Percentiles rank a stretch among this genome's conserved stretches.
phyloP scores from a whole-genome alignment of 2,329 filamentous ascomycete genomes.

The Ophiosphaerella herpotricha region DNA sequence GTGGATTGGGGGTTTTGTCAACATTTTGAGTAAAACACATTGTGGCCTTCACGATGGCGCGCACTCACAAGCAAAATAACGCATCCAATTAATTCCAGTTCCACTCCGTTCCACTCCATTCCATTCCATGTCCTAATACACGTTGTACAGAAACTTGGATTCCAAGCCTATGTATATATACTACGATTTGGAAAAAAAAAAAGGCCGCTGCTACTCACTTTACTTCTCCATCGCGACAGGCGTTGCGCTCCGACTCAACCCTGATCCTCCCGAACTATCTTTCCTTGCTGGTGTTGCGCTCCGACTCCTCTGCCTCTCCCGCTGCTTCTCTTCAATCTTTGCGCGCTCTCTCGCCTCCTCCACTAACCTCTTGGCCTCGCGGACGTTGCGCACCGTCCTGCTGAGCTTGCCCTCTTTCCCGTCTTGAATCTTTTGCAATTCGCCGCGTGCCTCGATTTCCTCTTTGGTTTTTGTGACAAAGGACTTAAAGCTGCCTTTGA shows the following conservation, averaged over 20 bases:
- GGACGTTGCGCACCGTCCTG: slow-evolving; percentile 37
- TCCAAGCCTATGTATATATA: too few species aligned
- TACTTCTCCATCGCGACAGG: slow-evolving; percentile 15
- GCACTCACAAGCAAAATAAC: too few species aligned
- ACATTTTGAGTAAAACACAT: too few species aligned
- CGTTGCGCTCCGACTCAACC: slow-evolving; percentile 26
- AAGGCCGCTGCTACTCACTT: not conserved
- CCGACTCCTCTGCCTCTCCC: slow-evolving; percentile 28
- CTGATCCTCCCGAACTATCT: slow-evolving; percentile 23
- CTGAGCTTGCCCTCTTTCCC: slow-evolving; percentile 40
- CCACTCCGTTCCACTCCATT: too few species aligned
- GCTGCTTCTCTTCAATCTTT: slow-evolving; percentile 35
- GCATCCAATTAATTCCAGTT: too few species aligned
- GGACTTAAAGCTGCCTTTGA: slow-evolving; percentile 42
- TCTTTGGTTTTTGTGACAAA: slow-evolving; percentile 44
- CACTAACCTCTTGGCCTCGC: slow-evolving; percentile 39
- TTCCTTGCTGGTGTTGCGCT: slow-evolving; percentile 32
- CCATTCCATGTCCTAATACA: not conserved
- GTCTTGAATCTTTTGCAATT: slow-evolving; percentile 39
- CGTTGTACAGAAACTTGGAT: too few species aligned
- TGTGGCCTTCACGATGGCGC: too few species aligned
- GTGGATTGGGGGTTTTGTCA: too few species aligned
- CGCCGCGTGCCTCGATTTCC: slow-evolving; percentile 36
- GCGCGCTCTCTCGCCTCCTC: slow-evolving; percentile 42
- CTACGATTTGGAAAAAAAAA: too few species aligned